phyloP scores from a whole-genome alignment of 2,329 filamentous ascomycete genomes.

The Xylaria sp. region DNA sequence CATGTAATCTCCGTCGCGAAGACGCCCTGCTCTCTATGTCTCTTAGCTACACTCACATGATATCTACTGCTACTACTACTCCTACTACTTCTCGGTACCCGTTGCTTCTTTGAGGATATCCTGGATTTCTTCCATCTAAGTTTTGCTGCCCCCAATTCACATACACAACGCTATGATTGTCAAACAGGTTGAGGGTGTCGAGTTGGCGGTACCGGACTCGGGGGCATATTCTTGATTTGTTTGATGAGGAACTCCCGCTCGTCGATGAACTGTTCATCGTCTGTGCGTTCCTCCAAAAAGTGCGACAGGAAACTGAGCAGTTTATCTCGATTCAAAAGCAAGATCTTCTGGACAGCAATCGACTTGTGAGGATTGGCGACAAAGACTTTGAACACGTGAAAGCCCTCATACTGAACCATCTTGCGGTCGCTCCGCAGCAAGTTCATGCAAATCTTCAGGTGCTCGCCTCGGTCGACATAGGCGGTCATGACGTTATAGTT shows the following conservation, averaged over 20 bases:
- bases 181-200: conserved; percentile 51
- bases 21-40: conserved; percentile 36
- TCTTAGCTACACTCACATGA: conserved; percentile 6
- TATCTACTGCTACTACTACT: conserved; percentile 25
- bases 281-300: conserved; percentile 93
- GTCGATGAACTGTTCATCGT: conserved; percentile 98
- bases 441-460: conserved; percentile 99
- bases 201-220: conserved; percentile 65
- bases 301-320: conserved; percentile 88
- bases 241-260: conserved; percentile 97
- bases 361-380: conserved; percentile 99
- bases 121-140: conserved; percentile 18
- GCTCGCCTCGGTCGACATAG: conserved; percentile 94
- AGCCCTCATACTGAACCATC: conserved; percentile 99
- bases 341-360: conserved; percentile 91
- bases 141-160: conserved; percentile 6
- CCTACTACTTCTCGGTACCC: conserved; percentile 1
- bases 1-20: conserved; percentile 45
- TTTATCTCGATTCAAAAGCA: conserved; percentile 95
- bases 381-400: conserved; percentile 99
- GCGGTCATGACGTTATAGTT: conserved; percentile 99
- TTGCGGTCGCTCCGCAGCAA: conserved; percentile 92
- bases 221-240: conserved; percentile 81
- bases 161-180: conserved; percentile 11
- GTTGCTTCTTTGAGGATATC: conserved; percentile 21